Evolutionary conservation across 208 protist genomes (phyloP), one percentile per base, ranked within the genome.

Genomic region (Endotrypanum monterogeii): DNA sequence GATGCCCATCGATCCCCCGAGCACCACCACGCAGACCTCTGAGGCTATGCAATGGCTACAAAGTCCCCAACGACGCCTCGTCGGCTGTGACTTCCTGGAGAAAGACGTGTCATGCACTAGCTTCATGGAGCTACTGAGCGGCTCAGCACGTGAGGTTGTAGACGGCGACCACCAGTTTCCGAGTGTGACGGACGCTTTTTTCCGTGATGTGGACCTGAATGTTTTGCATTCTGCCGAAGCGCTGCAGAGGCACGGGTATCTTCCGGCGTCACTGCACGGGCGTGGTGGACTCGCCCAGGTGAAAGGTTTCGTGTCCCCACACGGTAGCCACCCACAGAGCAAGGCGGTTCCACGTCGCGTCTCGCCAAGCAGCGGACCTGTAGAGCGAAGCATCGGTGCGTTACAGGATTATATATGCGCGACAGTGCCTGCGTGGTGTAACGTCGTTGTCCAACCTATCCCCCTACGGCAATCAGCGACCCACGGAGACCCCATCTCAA

Each of bases 341-440:
- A 9, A 23, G 18, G 60, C 23, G 39, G 60, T 23, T 65, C 28
- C 60, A 46, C 60, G 23, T 4, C 25, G 32, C 39, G 37, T 39
- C 9, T 0, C 65, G 25, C 25, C 65, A 3, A 30, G 65, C 12
- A 32, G 23, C 23, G 35, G 30, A 5, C 23, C 67, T 51, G 11
- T 23, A 28, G 11, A 7, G 25, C n/a, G 23, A 14, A 39, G 5
- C 18, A 39, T 39, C 35, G 52, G 54, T 30, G 28, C 67, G n/a
- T 46, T 52, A 8, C 67, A 52, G 16, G 67, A 61, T 60, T 20
- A 48, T 35, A 23, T 73, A 60, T 46, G 48, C 12, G 60, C 67
- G 2, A 58, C 62, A 3, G 69, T 74, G 35, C 76, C 76, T 39
- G 6, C 37, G 55, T 80, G 69, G 76, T 80, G 76, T 54, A 70